Base-by-base conservation (phyloP, 495 filamentous ascomycete genomes). In the Trichoderma parareesei region DNA sequence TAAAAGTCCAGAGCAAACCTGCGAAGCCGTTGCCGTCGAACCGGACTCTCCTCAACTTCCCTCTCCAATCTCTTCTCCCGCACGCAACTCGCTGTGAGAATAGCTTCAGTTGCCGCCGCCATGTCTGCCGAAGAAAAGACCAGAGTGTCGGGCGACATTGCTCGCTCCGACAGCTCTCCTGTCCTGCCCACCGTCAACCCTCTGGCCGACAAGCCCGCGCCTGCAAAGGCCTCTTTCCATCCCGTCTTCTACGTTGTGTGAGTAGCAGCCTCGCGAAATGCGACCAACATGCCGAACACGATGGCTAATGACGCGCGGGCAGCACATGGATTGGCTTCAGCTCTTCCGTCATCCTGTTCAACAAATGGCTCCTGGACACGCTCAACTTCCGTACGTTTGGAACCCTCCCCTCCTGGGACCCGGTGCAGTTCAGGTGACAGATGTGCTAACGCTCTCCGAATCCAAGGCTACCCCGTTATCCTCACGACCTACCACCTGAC, bases 281-380 rank as follows among this genome's bases (percentile, higher is more conserved):
- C 65, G 62, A 43, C 63, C 65, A 53, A 33, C 20, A 43, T 46
- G 42, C 46, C 49, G 62, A 55, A 63, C 20, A 38, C 44, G 64
- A 41, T 64, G 42, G 13, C 38, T 2, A 35, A 35, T 62, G 43
- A 68, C 66, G 64, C 61, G 42, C 49, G 48, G 66, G 62, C 74
- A 98, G 93, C 68, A 77, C 85, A 72, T 98, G 94, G 94, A 98
- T 98, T 68, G 75, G 85, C 64, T 78, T 96, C 70, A 96, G 92
- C 73, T 97, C 93, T 41, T 89, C 86, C 67, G 91, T 96, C 67
- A 98, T 98, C 70, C 79, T 98, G 53, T 98, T 97, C 88, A 98
- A 98, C 88, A 98, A 98, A 85, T 93, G 90, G 85, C 92, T 98
- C 68, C 84, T 98, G 63, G 86, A 90, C 71, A 90, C 85, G 38